Evolutionary conservation across 179 eudicot species (phyloP).

Genomic region (Spergularia azorica): DNA sequence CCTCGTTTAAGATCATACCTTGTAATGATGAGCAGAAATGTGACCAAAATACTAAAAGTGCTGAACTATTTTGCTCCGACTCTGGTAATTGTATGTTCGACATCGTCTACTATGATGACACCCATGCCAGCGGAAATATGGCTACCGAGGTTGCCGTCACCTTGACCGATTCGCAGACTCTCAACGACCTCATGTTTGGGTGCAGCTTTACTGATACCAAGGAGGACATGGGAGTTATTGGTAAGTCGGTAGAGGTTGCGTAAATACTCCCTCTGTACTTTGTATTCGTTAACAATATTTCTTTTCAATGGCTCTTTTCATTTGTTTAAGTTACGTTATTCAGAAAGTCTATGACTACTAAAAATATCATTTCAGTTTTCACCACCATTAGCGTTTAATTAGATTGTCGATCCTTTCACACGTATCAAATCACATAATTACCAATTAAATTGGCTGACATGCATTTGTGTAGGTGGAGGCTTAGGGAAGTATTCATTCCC

Average conservation of each 20-base stretch:
- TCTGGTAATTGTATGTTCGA: not conserved
- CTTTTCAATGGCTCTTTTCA: no score
- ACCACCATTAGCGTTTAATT: no score
- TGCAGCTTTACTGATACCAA: not conserved
- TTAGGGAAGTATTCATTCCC: not conserved
- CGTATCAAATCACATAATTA: no score
- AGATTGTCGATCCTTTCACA: no score
- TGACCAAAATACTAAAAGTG: not conserved
- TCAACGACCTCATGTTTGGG: slow-evolving; percentile 1
- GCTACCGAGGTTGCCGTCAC: not conserved
- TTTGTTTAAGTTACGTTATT: no score
- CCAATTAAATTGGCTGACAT: no score
- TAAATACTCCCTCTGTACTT: no score
- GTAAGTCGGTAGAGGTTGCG: not conserved
- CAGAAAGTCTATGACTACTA: no score
- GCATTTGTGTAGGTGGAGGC: slow-evolving; percentile 4
- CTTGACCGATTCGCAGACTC: not conserved
- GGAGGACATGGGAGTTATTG: not conserved
- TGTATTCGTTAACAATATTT: no score
- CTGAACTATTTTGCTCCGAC: no score
- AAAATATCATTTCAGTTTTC: no score
- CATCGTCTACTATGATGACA: not conserved
- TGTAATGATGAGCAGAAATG: not conserved
- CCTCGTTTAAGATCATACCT: not conserved
- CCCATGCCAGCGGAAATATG: not conserved